Evolutionary conservation across 371 early-diverging fungal species (phyloP).

Genomic region (Apophysomyces trapeziformis): DNA sequence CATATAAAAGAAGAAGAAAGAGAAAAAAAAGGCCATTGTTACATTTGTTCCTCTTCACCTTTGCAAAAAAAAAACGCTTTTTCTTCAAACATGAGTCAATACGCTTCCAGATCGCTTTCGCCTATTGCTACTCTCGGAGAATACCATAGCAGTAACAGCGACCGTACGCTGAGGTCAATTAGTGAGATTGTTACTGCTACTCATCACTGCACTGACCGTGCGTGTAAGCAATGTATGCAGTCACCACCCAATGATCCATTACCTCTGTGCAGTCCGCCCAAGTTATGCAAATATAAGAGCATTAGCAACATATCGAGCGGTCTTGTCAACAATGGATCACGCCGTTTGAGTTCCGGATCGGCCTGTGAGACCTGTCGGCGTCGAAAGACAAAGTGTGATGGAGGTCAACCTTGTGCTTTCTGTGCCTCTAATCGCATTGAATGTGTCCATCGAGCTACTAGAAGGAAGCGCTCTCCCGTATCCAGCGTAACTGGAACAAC

Average conservation of each 20-base stretch:
- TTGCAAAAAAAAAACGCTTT: background rate
- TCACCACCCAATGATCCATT: background rate
- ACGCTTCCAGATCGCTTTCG: background rate
- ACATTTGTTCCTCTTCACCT: background rate
- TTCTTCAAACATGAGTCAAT: background rate
- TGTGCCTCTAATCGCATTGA: constrained; percentile 41
- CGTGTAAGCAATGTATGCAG: constrained; percentile 5
- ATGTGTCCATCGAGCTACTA: constrained; percentile 37
- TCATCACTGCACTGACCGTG: constrained; percentile 4
- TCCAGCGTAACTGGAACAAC: background rate
- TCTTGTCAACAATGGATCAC: constrained; percentile 18
- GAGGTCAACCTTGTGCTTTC: constrained; percentile 46
- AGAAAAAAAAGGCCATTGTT: background rate
- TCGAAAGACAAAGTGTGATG: constrained; percentile 55
- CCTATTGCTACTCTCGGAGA: background rate
- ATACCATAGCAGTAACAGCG: background rate
- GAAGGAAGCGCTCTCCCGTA: constrained; percentile 25
- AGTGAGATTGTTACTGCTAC: background rate
- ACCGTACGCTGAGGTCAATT: background rate
- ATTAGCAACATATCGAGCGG: background rate
- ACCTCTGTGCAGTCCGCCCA: background rate
- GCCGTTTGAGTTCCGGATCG: constrained; percentile 46
- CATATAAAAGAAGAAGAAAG: background rate
- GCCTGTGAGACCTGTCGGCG: constrained; percentile 51
- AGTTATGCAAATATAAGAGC: constrained; percentile 7